A percentile compares a stretch with the other conserved stretches of the same genome.
Conservation (phyloP, 1,284 basidiomycete genomes). For the Heterobasidion annosum region DNA sequence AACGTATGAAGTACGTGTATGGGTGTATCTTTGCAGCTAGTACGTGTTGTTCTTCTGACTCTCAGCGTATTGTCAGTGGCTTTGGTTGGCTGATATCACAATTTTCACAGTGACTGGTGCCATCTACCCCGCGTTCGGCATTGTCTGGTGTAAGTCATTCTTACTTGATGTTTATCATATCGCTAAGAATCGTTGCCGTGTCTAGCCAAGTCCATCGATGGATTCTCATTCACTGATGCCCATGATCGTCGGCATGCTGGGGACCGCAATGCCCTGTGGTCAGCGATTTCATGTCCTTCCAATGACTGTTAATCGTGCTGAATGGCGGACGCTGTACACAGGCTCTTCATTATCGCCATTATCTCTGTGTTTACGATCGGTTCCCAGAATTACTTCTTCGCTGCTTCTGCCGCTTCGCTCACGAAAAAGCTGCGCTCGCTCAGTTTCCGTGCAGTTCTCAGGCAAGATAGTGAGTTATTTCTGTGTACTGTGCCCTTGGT, state of each 20-base stretch:
- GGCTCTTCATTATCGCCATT: constrained; percentile 81
- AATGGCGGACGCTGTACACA: constrained; percentile 14
- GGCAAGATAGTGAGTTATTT: constrained; percentile 66
- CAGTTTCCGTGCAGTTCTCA: constrained; percentile 68
- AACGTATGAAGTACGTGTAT: constrained; percentile 45
- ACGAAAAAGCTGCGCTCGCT: constrained; percentile 61
- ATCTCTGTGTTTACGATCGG: constrained; percentile 52
- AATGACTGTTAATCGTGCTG: neutral
- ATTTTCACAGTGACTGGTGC: constrained; percentile 47
- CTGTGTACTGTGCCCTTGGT: neutral
- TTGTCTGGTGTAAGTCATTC: constrained; percentile 46
- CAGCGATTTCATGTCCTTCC: constrained; percentile 4
- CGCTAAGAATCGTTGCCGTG: neutral
- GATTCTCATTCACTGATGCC: constrained; percentile 43
- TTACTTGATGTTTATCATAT: neutral
- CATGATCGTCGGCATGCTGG: constrained; percentile 41
- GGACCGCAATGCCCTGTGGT: constrained; percentile 67
- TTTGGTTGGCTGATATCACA: constrained; percentile 10
- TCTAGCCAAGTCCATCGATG: constrained; percentile 46
- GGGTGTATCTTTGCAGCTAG: constrained; percentile 47
- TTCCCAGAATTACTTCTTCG: constrained; percentile 63
- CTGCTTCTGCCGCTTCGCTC: constrained; percentile 57
- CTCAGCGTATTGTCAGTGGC: neutral
- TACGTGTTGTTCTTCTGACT: constrained; percentile 21
- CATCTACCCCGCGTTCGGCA: constrained; percentile 82